Evolutionary conservation across 495 filamentous ascomycete genomes (phyloP), one percentile per base, ranked within the genome.

Genomic region (Geopyxis carbonaria): DNA sequence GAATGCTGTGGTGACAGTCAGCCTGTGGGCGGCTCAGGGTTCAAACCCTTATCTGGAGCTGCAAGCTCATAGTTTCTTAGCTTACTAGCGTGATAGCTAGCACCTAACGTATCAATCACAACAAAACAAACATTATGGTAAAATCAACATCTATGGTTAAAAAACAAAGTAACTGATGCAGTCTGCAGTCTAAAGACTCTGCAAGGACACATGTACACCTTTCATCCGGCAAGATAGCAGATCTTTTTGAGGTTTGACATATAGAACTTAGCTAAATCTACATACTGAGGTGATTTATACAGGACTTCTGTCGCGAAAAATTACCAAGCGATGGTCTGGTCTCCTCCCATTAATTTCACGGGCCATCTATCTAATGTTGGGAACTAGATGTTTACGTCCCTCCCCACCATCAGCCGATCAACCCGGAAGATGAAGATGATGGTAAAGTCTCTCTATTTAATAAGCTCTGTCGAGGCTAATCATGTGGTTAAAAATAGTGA

Each of bases 381-480:
- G 5, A 23, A n/a, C n/a, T 22, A 58, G 81, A 91, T 39, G 82
- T 97, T 59, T 84, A 85, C 64, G 79, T 97, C 3, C 72, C 80
- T 5, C 78, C 80, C 2, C 80, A 94, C 41, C 73, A 85, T 59
- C 84, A 92, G 58, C 89, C 89, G 1, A 67, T 85, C 33, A 94
- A 94, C 59, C 89, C 89, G 0, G 89, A 95, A 61, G 89, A 97
- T 56, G 89, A 97, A 61, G 89, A 97, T 51, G 89, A 95, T 46
- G n/a, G n/a, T n/a, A n/a, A n/a, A n/a, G n/a, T n/a, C n/a, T n/a
- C n/a, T n/a, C n/a, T n/a, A 80, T 45, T 50, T 9, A 2, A 1
- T 30, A 1, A 6, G 1, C 7, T 8, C 40, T 8, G 13, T 24
- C 14, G n/a, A 2, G 10, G 22, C 34, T 37, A 27, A 40, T 19